Conservation (phyloP, 768 basidiomycete species). For the Termitomyces sp. region DNA sequence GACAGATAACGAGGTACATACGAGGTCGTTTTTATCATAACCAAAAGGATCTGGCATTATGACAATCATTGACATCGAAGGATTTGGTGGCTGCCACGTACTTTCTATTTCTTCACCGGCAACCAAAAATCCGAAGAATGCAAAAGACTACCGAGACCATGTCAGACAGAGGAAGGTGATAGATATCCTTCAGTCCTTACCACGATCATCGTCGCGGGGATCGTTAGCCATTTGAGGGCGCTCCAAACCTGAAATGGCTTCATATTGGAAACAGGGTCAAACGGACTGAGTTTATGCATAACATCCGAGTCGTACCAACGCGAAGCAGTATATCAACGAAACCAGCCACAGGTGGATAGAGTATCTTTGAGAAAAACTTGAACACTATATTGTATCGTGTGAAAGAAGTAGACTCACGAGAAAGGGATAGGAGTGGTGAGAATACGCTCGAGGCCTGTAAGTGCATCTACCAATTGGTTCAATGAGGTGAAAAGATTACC, state of each 20-base stretch:
- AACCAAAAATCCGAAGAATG: conserved; percentile 70
- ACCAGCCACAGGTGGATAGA: conserved; percentile 66
- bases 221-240: conserved; percentile 53
- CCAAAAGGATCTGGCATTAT: conserved; percentile 38
- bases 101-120: conserved; percentile 75
- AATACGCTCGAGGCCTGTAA: conserved; percentile 68
- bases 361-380: conserved; percentile 33
- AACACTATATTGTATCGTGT: not conserved
- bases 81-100: conserved; percentile 25
- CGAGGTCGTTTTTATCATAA: conserved; percentile 71
- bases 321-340: conserved; percentile 52
- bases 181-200: conserved; percentile 24
- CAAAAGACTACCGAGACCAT: conserved; percentile 39
- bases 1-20: conserved; percentile 21
- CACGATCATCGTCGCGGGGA: conserved; percentile 51
- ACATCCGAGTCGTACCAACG: conserved; percentile 37
- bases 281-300: not conserved
- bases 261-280: not conserved
- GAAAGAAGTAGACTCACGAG: conserved; percentile 36
- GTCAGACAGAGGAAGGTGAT: not conserved
- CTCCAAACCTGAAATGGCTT: conserved; percentile 64
- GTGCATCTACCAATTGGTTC: conserved; percentile 52
- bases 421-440: conserved; percentile 75
- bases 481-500: conserved; percentile 42
- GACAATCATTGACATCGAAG: not conserved